These are phyloP conservation scores for Malbranchea cinnamomea DNA, from an alignment of 2,329 filamentous ascomycete species.

Conservation along the genomic window DNA sequence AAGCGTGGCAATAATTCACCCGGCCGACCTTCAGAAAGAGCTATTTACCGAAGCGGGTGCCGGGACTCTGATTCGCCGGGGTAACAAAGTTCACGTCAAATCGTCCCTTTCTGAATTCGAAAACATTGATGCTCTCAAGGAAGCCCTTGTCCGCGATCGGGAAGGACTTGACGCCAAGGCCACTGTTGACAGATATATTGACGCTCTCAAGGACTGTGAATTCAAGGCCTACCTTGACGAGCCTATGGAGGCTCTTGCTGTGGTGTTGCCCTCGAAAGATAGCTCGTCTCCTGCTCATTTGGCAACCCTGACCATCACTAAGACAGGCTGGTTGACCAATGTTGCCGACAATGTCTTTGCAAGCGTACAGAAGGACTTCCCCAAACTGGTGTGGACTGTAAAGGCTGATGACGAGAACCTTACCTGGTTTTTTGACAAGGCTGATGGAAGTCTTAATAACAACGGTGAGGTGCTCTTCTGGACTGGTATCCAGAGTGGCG, in stretches of 20 bases:
- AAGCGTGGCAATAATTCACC: constrained; percentile 94
- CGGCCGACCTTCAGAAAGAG: constrained; percentile 89
- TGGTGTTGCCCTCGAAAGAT: constrained; percentile 62
- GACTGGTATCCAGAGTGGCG: constrained; percentile 72
- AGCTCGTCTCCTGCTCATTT: constrained; percentile 62
- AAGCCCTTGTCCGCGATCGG: constrained; percentile 65
- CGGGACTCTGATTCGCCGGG: constrained; percentile 79
- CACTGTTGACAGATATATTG: constrained; percentile 74
- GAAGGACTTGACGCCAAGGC: constrained; percentile 68
- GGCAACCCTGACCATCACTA: constrained; percentile 83
- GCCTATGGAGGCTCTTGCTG: constrained; percentile 77
- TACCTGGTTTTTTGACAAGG: constrained; percentile 96
- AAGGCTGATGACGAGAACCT: constrained; percentile 92
- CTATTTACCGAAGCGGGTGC: constrained; percentile 92
- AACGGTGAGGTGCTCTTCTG: constrained; percentile 89
- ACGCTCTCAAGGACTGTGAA: constrained; percentile 57
- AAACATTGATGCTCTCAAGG: constrained; percentile 62
- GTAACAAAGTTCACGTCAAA: constrained; percentile 71
- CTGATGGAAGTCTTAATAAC: constrained; percentile 75
- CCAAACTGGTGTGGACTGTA: constrained; percentile 89
- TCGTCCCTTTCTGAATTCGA: constrained; percentile 58
- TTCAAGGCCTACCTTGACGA: constrained; percentile 96
- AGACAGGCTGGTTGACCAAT: constrained; percentile 86
- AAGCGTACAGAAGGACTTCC: constrained; percentile 84
- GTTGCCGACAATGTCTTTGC: constrained; percentile 91